A percentile compares a stretch with the other conserved stretches of the same genome.
These are phyloP conservation scores for Blastobotrys chiropterorum DNA, from an alignment of 805 yeast species.

Conservation along the genomic window DNA sequence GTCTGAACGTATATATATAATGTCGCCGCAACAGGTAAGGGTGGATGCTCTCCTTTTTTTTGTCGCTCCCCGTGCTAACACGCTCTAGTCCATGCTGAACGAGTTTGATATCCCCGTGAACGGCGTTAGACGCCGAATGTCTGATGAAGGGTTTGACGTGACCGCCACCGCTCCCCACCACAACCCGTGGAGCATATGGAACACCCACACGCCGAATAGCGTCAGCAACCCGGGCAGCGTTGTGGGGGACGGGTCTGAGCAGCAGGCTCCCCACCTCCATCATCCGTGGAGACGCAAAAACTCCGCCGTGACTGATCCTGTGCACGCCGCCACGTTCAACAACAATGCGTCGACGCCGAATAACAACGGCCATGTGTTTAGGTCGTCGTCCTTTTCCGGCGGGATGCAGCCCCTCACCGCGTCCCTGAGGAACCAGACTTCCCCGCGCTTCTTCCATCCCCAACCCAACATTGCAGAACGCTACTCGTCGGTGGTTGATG, in stretches of 20 bases:
- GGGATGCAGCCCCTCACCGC: not conserved
- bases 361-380: not conserved
- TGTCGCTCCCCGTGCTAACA: not conserved
- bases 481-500: slow-evolving; percentile 25
- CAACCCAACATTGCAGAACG: slow-evolving; percentile 15
- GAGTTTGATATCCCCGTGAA: slow-evolving; percentile 1
- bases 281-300: not conserved
- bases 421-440: not conserved
- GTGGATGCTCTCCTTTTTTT: not conserved
- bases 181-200: not conserved
- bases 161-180: not conserved
- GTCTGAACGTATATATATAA: not conserved
- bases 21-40: not conserved
- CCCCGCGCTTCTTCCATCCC: slow-evolving; percentile 1
- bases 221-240: not conserved
- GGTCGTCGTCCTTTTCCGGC: not conserved
- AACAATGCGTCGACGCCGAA: slow-evolving; percentile 1
- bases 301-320: not conserved
- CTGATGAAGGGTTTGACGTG: not conserved
- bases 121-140: not conserved
- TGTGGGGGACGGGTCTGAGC: not conserved
- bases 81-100: slow-evolving; percentile 1
- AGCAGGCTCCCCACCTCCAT: too few relatives aligned
- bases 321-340: not conserved
- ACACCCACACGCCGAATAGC: slow-evolving; percentile 3